Conservation (phyloP, 441 rosid species). For the Aquilaria agallochum region DNA sequence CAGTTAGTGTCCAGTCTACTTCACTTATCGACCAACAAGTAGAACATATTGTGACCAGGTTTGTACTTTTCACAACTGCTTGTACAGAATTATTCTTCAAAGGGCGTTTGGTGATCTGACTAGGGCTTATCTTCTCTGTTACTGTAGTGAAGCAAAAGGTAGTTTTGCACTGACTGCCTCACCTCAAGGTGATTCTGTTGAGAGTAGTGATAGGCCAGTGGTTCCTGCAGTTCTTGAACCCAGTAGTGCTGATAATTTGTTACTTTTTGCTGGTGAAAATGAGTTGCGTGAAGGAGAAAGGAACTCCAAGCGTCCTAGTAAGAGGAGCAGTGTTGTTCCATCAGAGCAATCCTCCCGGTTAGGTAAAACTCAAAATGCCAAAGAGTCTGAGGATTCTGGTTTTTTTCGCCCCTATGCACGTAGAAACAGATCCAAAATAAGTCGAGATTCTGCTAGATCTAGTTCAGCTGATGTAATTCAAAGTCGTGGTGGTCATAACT, state of each 20-base stretch:
- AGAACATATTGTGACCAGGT: constrained; percentile 82
- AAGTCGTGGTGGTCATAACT: constrained; percentile 37
- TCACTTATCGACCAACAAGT: constrained; percentile 74
- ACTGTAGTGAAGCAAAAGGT: constrained; percentile 81
- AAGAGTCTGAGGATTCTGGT: constrained; percentile 90
- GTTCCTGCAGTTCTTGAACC: constrained; percentile 63
- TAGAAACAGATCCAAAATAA: constrained; percentile 78
- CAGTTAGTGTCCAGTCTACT: constrained; percentile 84
- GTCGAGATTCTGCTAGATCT: constrained; percentile 74
- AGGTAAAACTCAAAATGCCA: constrained; percentile 54
- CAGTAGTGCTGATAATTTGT: constrained; percentile 75
- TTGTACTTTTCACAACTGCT: constrained; percentile 23
- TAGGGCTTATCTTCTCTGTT: constrained; percentile 17
- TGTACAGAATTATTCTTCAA: constrained; percentile 2
- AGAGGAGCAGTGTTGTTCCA: constrained; percentile 43
- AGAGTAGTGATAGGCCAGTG: constrained; percentile 85
- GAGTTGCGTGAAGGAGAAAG: constrained; percentile 53
- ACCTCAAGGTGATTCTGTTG: constrained; percentile 88
- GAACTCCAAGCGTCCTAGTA: constrained; percentile 36
- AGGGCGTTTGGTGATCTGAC: constrained; percentile 14
- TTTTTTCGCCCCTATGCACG: constrained; percentile 92
- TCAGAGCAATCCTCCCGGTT: constrained; percentile 60
- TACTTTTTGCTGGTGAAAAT: constrained; percentile 73
- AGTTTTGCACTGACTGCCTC: constrained; percentile 87
- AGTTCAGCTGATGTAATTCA: constrained; percentile 61